Evolutionary conservation across 768 basidiomycete genomes (phyloP), one percentile per base, ranked within the genome.

Genomic region (Mycena latifolia): DNA sequence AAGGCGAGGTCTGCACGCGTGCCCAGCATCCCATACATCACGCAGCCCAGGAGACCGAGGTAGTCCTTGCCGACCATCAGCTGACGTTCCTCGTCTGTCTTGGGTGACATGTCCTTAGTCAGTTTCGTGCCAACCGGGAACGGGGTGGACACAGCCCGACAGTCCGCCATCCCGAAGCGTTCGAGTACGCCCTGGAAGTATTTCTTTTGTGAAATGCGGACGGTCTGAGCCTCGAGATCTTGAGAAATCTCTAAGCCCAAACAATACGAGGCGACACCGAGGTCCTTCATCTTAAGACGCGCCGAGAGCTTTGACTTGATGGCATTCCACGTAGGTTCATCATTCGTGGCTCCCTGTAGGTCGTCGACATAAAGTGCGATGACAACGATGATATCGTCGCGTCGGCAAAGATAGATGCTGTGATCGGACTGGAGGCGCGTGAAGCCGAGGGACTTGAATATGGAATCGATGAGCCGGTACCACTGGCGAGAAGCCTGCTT

Each of bases 391-490:
- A 52, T 52, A 18, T 52, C 33, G 5, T 20, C 51, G n/a, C 51
- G 51, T 17, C 51, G 51, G 51, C 51, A 52, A 35, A 52, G 51
- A 35, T 52, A 52, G n/a, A 52, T 56, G n/a, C 55, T 56, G 29
- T 56, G 55, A n/a, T 56, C 55, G n/a, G 55, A 56, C 15, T 56
- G 41, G 20, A 52, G 51, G 29, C 51, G 51, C 31, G 33, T 52
- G n/a, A 52, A 52, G 33, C 51, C 31, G 22, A 52, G 51, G 33
- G 29, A 33, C 22, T 52, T 52, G 18, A 52, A 52, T 17, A 52
- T 52, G 20, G 51, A 52, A 20, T 52, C 33, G 11, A 52, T 52
- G n/a, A 52, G 51, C 17, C 33, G 51, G 18, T 52, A 52, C 51
- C 51, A 52, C 14, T 52, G 51, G 3, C 51, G 51, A 8, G 51